Percentiles rank a stretch among this genome's conserved stretches.
Conservation (phyloP, 2,329 filamentous ascomycete species). For the Fusarium vanettenii region DNA sequence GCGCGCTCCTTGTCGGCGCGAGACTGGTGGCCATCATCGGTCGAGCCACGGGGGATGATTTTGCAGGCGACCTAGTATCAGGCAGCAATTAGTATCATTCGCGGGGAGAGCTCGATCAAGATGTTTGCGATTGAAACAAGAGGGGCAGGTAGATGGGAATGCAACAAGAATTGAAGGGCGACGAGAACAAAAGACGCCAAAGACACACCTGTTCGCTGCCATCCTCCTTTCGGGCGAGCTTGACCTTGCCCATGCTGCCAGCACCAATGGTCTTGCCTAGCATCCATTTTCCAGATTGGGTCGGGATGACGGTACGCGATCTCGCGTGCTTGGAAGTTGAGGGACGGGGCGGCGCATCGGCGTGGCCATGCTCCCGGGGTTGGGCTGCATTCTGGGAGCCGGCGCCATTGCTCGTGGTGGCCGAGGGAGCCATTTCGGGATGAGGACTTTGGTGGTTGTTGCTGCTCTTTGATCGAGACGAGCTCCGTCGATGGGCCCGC, state of each 20-base stretch:
- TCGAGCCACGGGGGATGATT: conserved; percentile 91
- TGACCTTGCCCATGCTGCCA: conserved; percentile 99
- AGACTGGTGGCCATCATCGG: conserved; percentile 82
- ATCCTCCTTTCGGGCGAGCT: conserved; percentile 90
- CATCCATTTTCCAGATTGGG: conserved; percentile 91
- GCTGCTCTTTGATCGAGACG: conserved; percentile 59
- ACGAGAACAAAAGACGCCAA: background rate
- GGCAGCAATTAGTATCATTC: conserved; percentile 25
- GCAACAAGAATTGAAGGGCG: background rate
- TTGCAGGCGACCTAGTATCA: conserved; percentile 83
- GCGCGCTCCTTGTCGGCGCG: conserved; percentile 84
- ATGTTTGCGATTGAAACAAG: conserved; percentile 10
- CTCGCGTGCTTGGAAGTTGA: conserved; percentile 63
- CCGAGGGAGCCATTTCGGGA: conserved; percentile 63
- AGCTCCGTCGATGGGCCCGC: conserved; percentile 59
- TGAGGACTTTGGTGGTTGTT: conserved; percentile 47
- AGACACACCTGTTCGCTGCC: conserved; percentile 85
- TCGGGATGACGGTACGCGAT: conserved; percentile 85
- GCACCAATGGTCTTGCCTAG: conserved; percentile 97
- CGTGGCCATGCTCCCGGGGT: conserved; percentile 47
- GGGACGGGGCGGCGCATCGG: conserved; percentile 51
- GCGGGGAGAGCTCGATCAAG: conserved; percentile 5
- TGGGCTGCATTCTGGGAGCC: conserved; percentile 64
- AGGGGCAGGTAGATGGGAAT: conserved; percentile 23
- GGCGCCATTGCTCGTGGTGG: conserved; percentile 65